A percentile compares a stretch with the other conserved stretches of the same genome.
Conservation (phyloP, 2,329 filamentous ascomycete species). For the Stagonosporopsis cucurbitacearum region DNA sequence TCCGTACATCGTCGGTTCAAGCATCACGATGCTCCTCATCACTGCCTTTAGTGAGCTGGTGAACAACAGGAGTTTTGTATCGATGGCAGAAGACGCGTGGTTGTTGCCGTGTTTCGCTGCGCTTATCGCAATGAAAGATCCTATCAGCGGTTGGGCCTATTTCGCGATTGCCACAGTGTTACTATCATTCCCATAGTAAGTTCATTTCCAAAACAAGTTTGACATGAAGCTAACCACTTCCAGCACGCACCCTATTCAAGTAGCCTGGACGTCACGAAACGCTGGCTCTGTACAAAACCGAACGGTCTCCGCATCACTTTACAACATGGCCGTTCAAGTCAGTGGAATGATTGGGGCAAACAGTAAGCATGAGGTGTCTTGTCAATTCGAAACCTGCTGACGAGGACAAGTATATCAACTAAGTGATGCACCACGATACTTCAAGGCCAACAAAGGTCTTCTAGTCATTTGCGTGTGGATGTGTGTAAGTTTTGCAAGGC, state of each 20-base stretch:
- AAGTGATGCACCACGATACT: conserved; percentile 14
- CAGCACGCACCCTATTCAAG: conserved; percentile 12
- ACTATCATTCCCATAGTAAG: conserved; percentile 47
- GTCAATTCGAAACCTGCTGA: conserved; percentile 14
- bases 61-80: conserved; percentile 20
- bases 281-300: conserved; percentile 15
- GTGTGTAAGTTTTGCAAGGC: conserved; percentile 13
- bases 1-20: conserved; percentile 32
- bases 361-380: conserved; percentile 2
- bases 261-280: conserved; percentile 14
- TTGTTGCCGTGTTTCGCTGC: conserved; percentile 20
- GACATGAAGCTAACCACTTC: background rate
- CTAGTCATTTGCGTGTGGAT: conserved; percentile 38
- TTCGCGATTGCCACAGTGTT: conserved; percentile 57
- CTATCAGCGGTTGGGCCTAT: conserved; percentile 52
- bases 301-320: conserved; percentile 38
- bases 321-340: conserved; percentile 55
- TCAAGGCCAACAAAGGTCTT: conserved; percentile 32
- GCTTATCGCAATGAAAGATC: conserved; percentile 15
- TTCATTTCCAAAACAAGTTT: conserved; percentile 39
- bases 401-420: conserved; percentile 49
- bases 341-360: conserved; percentile 25
- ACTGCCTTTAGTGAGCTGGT: conserved; percentile 20
- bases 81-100: conserved; percentile 22
- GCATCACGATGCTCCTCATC: conserved; percentile 21